Evolutionary conservation across 805 yeast species (phyloP).

Genomic region (Saccharomyces kudriavzevii): DNA sequence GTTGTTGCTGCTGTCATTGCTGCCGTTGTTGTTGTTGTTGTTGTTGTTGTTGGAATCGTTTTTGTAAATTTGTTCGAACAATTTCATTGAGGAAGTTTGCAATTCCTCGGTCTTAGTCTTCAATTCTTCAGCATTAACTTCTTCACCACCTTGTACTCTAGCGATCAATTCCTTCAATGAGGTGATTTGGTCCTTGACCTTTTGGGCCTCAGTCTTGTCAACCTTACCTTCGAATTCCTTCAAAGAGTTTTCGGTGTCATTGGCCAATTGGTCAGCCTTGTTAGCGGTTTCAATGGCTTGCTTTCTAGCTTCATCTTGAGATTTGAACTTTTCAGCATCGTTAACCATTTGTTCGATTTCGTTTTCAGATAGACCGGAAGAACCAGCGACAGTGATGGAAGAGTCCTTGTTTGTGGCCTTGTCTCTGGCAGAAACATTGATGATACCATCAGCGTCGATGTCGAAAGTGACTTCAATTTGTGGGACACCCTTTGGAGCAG

Average conservation of each 20-base stretch:
- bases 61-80: constrained; percentile 55
- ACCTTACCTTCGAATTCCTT: constrained; percentile 60
- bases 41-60: constrained; percentile 19
- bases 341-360: constrained; percentile 88
- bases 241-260: constrained; percentile 84
- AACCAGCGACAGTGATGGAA: constrained; percentile 92
- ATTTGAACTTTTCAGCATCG: constrained; percentile 84
- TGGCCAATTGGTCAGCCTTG: constrained; percentile 67
- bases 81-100: constrained; percentile 66
- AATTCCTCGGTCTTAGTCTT: constrained; percentile 68
- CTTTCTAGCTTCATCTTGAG: constrained; percentile 79
- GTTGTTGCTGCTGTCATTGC: neutral
- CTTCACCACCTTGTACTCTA: constrained; percentile 56
- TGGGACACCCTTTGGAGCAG: constrained; percentile 76
- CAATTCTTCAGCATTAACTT: constrained; percentile 47
- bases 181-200: constrained; percentile 43
- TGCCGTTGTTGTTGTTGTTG: constrained; percentile 5
- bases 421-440: constrained; percentile 90
- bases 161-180: constrained; percentile 58
- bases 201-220: constrained; percentile 40
- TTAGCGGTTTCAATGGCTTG: constrained; percentile 76
- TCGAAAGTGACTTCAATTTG: constrained; percentile 86
- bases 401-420: constrained; percentile 91
- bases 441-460: constrained; percentile 95
- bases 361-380: constrained; percentile 82